Conservation (phyloP, 169 alveolate genomes). For the Plasmodium cynomolgi region DNA sequence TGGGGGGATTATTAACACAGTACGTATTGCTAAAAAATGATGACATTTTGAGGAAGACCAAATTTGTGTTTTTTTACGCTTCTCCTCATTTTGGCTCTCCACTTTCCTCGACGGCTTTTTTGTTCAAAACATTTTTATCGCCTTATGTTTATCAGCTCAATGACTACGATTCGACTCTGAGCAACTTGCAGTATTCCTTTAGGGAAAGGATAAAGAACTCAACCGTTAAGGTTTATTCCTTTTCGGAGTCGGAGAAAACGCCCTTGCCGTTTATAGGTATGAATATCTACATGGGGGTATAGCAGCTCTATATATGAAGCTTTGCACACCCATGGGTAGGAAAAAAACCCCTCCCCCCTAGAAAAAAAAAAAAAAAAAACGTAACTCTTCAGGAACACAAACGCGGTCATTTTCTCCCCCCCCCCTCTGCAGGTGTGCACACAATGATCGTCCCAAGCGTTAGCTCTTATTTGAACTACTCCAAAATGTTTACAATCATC, state of each 20-base stretch:
- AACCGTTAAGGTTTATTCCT: slow-evolving; percentile 26
- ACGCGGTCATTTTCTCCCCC: neutral
- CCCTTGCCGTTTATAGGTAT: slow-evolving; percentile 64
- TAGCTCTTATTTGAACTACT: slow-evolving; percentile 24
- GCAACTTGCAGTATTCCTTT: slow-evolving; percentile 32
- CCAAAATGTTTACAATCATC: slow-evolving; percentile 45
- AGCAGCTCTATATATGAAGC: neutral
- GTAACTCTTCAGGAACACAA: neutral
- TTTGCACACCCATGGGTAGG: neutral
- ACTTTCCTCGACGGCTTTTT: slow-evolving; percentile 31
- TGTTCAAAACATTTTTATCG: slow-evolving; percentile 34
- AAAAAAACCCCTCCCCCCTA: neutral
- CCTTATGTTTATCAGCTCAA: slow-evolving; percentile 63
- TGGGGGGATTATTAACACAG: slow-evolving; percentile 74
- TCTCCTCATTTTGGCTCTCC: slow-evolving; percentile 72
- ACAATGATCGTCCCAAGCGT: slow-evolving; percentile 60
- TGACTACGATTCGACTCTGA: slow-evolving; percentile 22
- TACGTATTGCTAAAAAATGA: slow-evolving; percentile 45
- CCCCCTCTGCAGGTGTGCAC: slow-evolving; percentile 12
- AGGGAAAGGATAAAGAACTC: slow-evolving; percentile 33
- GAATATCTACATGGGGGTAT: neutral
- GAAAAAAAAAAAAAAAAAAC: too few species aligned
- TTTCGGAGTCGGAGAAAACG: slow-evolving; percentile 63
- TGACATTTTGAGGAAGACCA: slow-evolving; percentile 51
- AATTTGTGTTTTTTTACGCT: slow-evolving; percentile 60